Conservation (phyloP, 805 yeast genomes). For the Wickerhamiella sergipiensis region DNA sequence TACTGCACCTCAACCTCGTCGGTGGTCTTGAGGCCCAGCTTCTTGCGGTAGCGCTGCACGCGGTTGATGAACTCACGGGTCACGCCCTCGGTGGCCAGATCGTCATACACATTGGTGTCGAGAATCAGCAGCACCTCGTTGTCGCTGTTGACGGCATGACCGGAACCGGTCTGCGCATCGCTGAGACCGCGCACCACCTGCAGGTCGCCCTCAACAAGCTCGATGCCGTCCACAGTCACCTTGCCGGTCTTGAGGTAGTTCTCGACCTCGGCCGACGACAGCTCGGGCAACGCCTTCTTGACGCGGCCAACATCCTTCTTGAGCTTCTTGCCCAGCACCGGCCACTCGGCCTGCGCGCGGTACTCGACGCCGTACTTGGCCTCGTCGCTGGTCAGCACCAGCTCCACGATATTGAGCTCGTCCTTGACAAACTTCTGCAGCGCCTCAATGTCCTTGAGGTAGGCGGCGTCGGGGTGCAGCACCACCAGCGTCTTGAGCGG, state of each 20-base stretch:
- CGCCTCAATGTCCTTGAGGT: constrained; percentile 63
- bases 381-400: constrained; percentile 82
- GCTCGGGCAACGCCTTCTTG: constrained; percentile 78
- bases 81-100: constrained; percentile 81
- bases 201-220: constrained; percentile 74
- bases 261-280: constrained; percentile 75
- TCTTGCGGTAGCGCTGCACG: constrained; percentile 93
- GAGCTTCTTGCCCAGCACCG: constrained; percentile 91
- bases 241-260: constrained; percentile 56
- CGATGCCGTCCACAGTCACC: constrained; percentile 79
- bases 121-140: constrained; percentile 80
- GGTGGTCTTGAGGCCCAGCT: constrained; percentile 85
- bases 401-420: constrained; percentile 83
- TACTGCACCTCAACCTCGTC: constrained; percentile 89
- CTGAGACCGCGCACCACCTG: constrained; percentile 83
- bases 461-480: constrained; percentile 62
- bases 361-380: constrained; percentile 82
- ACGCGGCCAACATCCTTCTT: constrained; percentile 89
- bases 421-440: constrained; percentile 70
- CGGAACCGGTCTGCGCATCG: constrained; percentile 40
- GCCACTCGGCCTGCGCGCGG: constrained; percentile 97
- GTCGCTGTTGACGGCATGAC: constrained; percentile 78
- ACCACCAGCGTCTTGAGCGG: constrained; percentile 84
- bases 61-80: constrained; percentile 96
- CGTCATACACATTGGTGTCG: constrained; percentile 78